Evolutionary conservation across 768 basidiomycete genomes (phyloP).

Genomic region (Rhizopogon sp.): DNA sequence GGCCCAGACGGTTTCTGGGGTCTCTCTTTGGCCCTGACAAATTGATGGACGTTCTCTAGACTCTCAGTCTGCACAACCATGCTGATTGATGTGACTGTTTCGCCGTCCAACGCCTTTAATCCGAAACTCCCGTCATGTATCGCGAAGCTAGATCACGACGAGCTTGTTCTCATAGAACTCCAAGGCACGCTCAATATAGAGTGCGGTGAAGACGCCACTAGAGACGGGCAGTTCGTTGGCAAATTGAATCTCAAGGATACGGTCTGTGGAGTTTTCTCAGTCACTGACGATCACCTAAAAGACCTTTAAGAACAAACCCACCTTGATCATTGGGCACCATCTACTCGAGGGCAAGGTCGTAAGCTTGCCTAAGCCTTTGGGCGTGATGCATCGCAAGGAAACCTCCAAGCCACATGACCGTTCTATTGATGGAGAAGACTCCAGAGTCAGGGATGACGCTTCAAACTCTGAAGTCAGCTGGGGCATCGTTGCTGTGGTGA

Average conservation of each 20-base stretch:
- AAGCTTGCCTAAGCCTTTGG: conserved; percentile 73
- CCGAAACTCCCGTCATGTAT: conserved; percentile 57
- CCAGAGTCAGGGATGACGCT: not conserved
- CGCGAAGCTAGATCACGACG: conserved; percentile 70
- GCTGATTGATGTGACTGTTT: conserved; percentile 56
- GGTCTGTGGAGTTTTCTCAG: conserved; percentile 32
- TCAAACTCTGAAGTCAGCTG: conserved; percentile 32
- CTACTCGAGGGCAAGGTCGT: conserved; percentile 85
- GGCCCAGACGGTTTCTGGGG: not conserved
- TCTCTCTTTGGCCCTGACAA: not conserved
- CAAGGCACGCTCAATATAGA: conserved; percentile 81
- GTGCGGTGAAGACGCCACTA: conserved; percentile 41
- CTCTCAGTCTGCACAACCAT: conserved; percentile 30
- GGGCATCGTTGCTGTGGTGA: conserved; percentile 67
- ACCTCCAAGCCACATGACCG: conserved; percentile 2
- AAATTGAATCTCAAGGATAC: conserved; percentile 60
- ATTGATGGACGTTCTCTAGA: not conserved
- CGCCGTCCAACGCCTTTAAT: conserved; percentile 28
- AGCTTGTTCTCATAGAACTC: conserved; percentile 80
- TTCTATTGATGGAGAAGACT: not conserved
- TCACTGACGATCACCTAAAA: conserved; percentile 2
- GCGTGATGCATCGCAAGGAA: conserved; percentile 55
- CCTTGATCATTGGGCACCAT: conserved; percentile 81
- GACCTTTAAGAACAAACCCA: conserved; percentile 61
- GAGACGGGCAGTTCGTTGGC: conserved; percentile 74